Percentiles rank a stretch among this genome's conserved stretches.
Conservation (phyloP, 768 basidiomycete species). For the Boletus sp. region DNA sequence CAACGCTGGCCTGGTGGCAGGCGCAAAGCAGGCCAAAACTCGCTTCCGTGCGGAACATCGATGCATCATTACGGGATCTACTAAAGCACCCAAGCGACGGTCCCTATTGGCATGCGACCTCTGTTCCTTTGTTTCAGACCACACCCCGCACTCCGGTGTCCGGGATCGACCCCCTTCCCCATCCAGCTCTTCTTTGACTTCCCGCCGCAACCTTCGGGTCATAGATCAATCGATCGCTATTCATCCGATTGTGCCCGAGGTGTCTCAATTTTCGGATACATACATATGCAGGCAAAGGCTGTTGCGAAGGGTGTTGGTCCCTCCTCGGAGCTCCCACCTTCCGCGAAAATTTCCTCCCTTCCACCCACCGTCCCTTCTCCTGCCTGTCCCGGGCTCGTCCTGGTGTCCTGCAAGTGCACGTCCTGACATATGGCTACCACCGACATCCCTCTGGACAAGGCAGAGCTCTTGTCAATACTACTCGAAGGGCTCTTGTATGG, state of each 20-base stretch:
- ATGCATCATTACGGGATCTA: no score
- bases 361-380: background rate
- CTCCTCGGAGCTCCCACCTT: background rate
- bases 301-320: background rate
- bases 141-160: background rate
- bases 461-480: background rate
- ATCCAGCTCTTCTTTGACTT: background rate
- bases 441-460: background rate
- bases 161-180: background rate
- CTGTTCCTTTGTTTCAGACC: background rate
- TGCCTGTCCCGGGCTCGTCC: background rate
- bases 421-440: background rate
- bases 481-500: background rate
- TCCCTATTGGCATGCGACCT: background rate
- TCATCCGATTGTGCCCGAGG: background rate
- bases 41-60: no score
- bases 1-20: no score
- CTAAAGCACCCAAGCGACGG: no score
- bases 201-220: no score
- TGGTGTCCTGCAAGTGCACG: background rate
- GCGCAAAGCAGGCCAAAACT: no score
- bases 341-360: background rate
- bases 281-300: background rate
- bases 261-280: background rate
- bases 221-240: background rate